These are phyloP conservation scores for Neurospora sp. DNA, from an alignment of 495 filamentous ascomycete genomes.

Conservation along the genomic window DNA sequence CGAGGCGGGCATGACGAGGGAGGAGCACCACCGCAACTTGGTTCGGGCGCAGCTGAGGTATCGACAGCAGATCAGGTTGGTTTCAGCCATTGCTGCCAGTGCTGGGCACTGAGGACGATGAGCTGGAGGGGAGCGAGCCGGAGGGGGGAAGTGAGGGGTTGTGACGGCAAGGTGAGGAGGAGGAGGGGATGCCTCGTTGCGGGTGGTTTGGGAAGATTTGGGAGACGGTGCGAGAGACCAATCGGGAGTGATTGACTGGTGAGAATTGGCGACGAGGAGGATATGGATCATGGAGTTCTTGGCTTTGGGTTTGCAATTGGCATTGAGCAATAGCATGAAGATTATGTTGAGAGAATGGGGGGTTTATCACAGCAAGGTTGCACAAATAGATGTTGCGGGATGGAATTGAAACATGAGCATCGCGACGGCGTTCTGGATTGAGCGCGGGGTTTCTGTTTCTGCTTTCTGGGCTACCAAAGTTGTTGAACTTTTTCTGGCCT, in stretches of 20 bases:
- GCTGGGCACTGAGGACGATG: not conserved
- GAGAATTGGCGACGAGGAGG: no score
- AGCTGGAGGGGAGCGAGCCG: not conserved
- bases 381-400: rapidly evolving
- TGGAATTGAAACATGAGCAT: not conserved
- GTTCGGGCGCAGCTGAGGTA: not conserved
- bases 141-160: not conserved
- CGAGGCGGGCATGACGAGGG: not conserved
- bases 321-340: not conserved
- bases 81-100: not conserved
- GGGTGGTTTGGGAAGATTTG: not conserved
- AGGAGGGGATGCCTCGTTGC: no score
- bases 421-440: not conserved
- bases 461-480: no score
- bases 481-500: no score
- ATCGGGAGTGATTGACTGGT: no score
- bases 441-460: not conserved
- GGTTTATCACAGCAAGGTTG: not conserved
- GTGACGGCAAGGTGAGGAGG: not conserved
- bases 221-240: no score
- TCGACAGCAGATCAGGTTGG: not conserved
- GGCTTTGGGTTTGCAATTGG: not conserved
- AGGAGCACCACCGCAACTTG: not conserved
- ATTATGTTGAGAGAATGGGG: not conserved
- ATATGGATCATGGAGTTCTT: not conserved